A percentile compares a stretch with the other conserved stretches of the same genome.
Conservation (phyloP, 352 stramenopile species). For the Saprolegnia diclina region DNA sequence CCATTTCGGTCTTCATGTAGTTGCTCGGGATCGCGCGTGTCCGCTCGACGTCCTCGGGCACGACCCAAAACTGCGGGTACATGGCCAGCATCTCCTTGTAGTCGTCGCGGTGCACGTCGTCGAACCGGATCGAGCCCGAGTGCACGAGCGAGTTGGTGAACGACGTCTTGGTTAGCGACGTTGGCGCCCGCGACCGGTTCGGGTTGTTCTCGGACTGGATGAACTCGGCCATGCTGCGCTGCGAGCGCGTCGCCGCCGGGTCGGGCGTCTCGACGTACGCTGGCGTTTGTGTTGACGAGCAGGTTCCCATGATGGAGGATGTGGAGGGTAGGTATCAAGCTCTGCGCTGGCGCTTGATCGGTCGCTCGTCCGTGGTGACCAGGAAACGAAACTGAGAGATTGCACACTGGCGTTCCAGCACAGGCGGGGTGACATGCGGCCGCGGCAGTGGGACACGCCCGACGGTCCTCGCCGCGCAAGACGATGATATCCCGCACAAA, state of each 20-base stretch:
- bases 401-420: neutral
- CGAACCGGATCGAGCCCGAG: neutral
- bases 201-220: neutral
- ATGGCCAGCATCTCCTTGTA: slow-evolving; percentile 8
- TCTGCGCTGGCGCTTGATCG: neutral
- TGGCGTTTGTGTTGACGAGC: neutral
- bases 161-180: neutral
- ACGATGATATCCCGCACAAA: too few relatives aligned
- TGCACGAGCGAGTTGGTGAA: neutral
- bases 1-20: slow-evolving; percentile 26
- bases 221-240: neutral
- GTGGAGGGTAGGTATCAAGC: neutral
- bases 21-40: neutral
- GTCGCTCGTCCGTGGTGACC: neutral
- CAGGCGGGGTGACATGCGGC: neutral
- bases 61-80: neutral
- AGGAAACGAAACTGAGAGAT: neutral
- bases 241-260: neutral
- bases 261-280: neutral
- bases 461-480: neutral
- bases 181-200: neutral
- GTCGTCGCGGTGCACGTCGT: neutral
- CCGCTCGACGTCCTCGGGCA: neutral
- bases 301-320: neutral
- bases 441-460: neutral